These are phyloP conservation scores for Mucor velutinosus DNA, from an alignment of 371 early-diverging fungal species.

Conservation along the genomic window DNA sequence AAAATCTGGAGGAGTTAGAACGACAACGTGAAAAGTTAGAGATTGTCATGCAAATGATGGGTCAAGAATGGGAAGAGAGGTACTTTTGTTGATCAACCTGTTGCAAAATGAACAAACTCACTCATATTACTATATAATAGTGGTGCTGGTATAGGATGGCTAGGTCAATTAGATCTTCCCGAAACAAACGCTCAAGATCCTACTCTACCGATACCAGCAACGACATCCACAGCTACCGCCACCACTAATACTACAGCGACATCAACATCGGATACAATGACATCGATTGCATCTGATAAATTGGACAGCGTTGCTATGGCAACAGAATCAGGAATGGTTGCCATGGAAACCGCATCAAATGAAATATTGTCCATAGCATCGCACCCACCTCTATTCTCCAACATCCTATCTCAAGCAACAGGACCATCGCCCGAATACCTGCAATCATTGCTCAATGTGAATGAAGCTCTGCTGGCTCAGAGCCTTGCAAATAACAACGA, in stretches of 20 bases:
- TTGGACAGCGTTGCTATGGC: background rate
- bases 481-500: constrained; percentile 24
- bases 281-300: background rate
- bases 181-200: constrained; percentile 3
- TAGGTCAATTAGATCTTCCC: constrained; percentile 36
- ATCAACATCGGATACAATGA: background rate
- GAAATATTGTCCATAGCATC: background rate
- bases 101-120: background rate
- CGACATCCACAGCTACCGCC: background rate
- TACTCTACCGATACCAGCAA: background rate
- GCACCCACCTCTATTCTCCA: constrained; percentile 10
- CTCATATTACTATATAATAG: constrained; percentile 17
- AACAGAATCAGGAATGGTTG: background rate
- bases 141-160: constrained; percentile 55
- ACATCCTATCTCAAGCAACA: constrained; percentile 13
- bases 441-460: constrained; percentile 35
- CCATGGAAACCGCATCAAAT: constrained; percentile 2
- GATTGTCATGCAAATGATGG: constrained; percentile 49
- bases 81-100: constrained; percentile 7
- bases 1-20: constrained; percentile 47
- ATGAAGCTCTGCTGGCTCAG: constrained; percentile 43
- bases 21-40: constrained; percentile 45
- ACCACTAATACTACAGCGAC: background rate
- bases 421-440: constrained; percentile 46
- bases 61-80: constrained; percentile 58